A percentile compares a stretch with the other conserved stretches of the same genome.
Conservation (phyloP, 2,329 filamentous ascomycete genomes). For the Graphilbum sp. region DNA sequence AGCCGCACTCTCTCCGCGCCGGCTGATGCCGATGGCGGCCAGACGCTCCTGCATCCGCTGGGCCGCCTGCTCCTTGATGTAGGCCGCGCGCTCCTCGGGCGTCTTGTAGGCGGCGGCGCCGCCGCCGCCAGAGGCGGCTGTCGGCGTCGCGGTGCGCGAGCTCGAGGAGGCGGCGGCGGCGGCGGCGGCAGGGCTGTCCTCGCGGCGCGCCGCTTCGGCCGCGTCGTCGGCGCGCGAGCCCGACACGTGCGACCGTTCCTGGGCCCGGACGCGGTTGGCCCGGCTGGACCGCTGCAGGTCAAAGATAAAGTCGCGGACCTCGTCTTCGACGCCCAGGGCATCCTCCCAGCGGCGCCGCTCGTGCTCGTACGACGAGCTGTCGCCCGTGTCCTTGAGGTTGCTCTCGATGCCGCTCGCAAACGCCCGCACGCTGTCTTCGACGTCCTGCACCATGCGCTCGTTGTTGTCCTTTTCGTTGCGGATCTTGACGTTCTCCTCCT, state of each 20-base stretch:
- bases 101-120: slow-evolving; percentile 77
- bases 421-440: slow-evolving; percentile 87
- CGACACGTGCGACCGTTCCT: slow-evolving; percentile 35
- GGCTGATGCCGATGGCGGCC: slow-evolving; percentile 84
- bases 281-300: slow-evolving; percentile 81
- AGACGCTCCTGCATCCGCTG: slow-evolving; percentile 93
- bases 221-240: slow-evolving; percentile 16
- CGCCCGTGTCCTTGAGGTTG: slow-evolving; percentile 64
- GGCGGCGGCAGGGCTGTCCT: slow-evolving; percentile 12
- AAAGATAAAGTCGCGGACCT: slow-evolving; percentile 95
- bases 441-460: slow-evolving; percentile 89
- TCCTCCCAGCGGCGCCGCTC: slow-evolving; percentile 93
- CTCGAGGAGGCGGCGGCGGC: slow-evolving; percentile 4
- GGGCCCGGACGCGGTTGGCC: slow-evolving; percentile 48
- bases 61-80: slow-evolving; percentile 94
- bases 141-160: slow-evolving; percentile 32
- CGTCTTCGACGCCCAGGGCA: slow-evolving; percentile 86
- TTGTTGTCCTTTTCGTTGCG: slow-evolving; percentile 82
- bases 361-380: slow-evolving; percentile 66
- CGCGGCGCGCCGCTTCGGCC: slow-evolving; percentile 11
- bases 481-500: slow-evolving; percentile 71
- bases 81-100: slow-evolving; percentile 82
- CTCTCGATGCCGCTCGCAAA: slow-evolving; percentile 77
- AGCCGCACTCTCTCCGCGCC: slow-evolving; percentile 62
- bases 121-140: slow-evolving; percentile 31